Evolutionary conservation across 768 basidiomycete genomes (phyloP), one percentile per base, ranked within the genome.

Genomic region (Rhodotorula babjevae): DNA sequence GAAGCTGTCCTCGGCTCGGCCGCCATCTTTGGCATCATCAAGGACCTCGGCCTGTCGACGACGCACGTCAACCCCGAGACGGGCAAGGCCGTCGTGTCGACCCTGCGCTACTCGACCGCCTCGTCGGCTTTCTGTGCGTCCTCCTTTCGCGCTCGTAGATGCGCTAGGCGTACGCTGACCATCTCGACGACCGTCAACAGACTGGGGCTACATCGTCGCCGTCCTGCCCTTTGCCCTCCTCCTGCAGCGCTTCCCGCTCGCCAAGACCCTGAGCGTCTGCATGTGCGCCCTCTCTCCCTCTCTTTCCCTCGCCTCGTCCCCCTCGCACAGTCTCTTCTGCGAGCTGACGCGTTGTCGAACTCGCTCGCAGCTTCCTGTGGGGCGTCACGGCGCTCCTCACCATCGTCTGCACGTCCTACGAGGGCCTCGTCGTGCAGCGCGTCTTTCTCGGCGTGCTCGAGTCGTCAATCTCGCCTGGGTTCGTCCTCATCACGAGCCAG

Each of bases 401-500:
- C 7, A 65, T 76, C 31, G 74, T 72, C 18, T 59, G 59, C 40
- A 47, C 52, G 14, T 56, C 57, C 2, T 76, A 72, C 55, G 16
- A 72, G 36, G 74, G 74, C 25, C 21, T 76, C 27, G 68, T 76
- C 61, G 62, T 76, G 7, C 74, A 76, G 60, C 67, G 74, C 12
- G 71, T 76, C 27, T 76, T 76, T 59, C 65, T 76, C 47, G 74
- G 74, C 0, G 65, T 72, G 0, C 58, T 76, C 52, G 74, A 76
- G 69, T 74, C 69, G 15, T 50, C 67, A 33, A 68, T 72, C 40
- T 66, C 67, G 36, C 82, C 81, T 0, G 82, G 82, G 0, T 83
- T 83, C 71, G 78, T 83, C 21, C 75, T 80, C 40, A 68, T 83
- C 40, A 81, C 81, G 33, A 73, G 73, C 2, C 64, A 81, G 44